Conservation (phyloP, 805 yeast genomes). For the Torulaspora microellipsoides region DNA sequence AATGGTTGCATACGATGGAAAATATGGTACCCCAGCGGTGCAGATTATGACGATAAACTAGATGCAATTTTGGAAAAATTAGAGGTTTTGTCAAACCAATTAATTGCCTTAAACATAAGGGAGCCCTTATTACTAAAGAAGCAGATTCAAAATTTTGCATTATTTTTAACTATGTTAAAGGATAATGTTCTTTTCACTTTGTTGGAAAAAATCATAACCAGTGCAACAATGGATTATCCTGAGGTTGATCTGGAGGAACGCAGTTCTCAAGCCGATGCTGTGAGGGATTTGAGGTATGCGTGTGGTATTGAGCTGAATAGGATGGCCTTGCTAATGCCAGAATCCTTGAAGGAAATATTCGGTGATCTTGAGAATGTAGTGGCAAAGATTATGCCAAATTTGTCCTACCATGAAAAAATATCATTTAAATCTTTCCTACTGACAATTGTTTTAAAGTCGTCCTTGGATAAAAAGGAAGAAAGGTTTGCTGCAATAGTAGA, state of each 20-base stretch:
- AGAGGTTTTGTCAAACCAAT: constrained; percentile 66
- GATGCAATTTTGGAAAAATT: constrained; percentile 51
- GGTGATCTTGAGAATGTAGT: constrained; percentile 80
- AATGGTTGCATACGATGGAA: constrained; percentile 95
- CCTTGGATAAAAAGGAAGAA: constrained; percentile 66
- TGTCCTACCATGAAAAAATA: constrained; percentile 87
- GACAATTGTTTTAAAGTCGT: constrained; percentile 85
- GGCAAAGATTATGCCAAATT: constrained; percentile 62
- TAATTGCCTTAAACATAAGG: constrained; percentile 67
- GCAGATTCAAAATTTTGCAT: constrained; percentile 87
- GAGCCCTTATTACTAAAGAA: constrained; percentile 81
- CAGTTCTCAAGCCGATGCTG: constrained; percentile 71
- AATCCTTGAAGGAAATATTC: constrained; percentile 73
- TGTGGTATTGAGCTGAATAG: constrained; percentile 94
- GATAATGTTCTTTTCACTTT: constrained; percentile 80
- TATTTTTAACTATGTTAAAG: constrained; percentile 85
- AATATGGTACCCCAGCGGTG: constrained; percentile 61
- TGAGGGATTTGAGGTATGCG: constrained; percentile 82
- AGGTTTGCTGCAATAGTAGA: constrained; percentile 85
- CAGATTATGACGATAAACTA: constrained; percentile 44
- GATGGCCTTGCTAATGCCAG: constrained; percentile 93
- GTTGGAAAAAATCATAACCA: constrained; percentile 76
- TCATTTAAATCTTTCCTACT: constrained; percentile 88
- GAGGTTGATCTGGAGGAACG: constrained; percentile 43
- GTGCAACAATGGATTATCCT: constrained; percentile 81